Evolutionary conservation across 352 stramenopile genomes (phyloP), one percentile per base, ranked within the genome.

Genomic region (Phytophthora chlamydospora): DNA sequence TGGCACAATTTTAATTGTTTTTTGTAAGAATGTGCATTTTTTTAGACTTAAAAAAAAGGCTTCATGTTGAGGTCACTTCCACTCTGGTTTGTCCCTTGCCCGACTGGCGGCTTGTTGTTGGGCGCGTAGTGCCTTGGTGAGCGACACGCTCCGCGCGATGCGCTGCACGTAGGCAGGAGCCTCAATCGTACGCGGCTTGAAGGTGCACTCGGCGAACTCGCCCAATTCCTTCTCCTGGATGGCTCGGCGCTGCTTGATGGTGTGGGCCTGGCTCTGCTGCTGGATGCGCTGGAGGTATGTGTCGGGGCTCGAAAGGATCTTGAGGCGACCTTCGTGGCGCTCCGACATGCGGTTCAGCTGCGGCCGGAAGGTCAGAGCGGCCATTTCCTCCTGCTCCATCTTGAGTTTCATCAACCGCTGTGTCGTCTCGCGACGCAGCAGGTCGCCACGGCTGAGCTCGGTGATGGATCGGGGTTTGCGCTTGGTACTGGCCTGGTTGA

Each of bases 381-480:
- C 73, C 85, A 95, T 91, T 45, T 96, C 87, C 31, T 93, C 76
- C 62, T 96, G 87, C 71, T 94, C 87, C 83, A 92, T 91, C 53
- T 91, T 89, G 21, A 95, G 66, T 60, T 94, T 93, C 83, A 94
- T 91, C 4, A 95, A 53, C 2, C 85, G 71, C 53, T 93, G 81
- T 6, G 76, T 81, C 7, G 86, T 95, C 55, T 95, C 86, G 11
- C 83, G 75, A 12, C 84, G 82, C 27, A 95, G 55, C 33, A 92
- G 43, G 31, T 95, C 87, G 0, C 83, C 87, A 8, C 87, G 80
- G 62, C 85, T 93, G 13, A 95, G 70, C 43, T 95, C 86, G 0
- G 83, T 95, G 21, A 95, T 85, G 4, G 78, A 90, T 8, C 85
- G 79, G 1, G 73, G 68, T 16, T 78, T 83, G 7, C 85, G 80